Base-by-base conservation (phyloP, 371 early-diverging fungal genomes). In the Circinella minor region DNA sequence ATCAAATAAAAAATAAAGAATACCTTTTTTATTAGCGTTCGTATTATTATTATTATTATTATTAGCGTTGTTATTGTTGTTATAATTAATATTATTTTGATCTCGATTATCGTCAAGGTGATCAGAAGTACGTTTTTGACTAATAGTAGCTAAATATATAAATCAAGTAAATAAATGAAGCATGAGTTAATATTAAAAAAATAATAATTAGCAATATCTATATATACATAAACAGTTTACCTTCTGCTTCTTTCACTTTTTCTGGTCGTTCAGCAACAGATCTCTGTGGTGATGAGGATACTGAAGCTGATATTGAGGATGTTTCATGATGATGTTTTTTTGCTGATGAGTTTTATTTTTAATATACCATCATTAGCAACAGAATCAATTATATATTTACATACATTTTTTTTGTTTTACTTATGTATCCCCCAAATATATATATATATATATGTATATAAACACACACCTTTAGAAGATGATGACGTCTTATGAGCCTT, bases 401-500 rank as follows among this genome's bases (percentile, higher is more conserved):
- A 11, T 43, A 43, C 3, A 43, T 43, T 43, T 43, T 43, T 43
- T 43, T 43, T 43, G 11, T 27, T 27, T 27, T 27, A 27, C 1
- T 27, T 27, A 27, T 27, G 27, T 27, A 27, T 27, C 27, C 27
- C 27, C 27, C 27, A 27, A 27, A 27, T 27, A 27, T 27, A 27
- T 27, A 27, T 27, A 27, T 43, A 43, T 43, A 43, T 9, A 43
- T 9, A 43, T 9, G 11, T 43, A 43, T 43, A 43, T 43, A 43
- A 43, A 51, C 51, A 51, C 51, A 51, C 51, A 74, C 65, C 65
- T 75, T 68, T 69, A 69, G 37, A 27, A 43, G 71, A 51, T 51
- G 51, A 17, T 51, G 51, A 17, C 27, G 14, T 81, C 82, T 43
- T 77, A 65, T 91, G 89, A 48, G 74, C 65, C 51, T 90, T 89